These are phyloP conservation scores for Fraxinus sp. DNA, from an alignment of 305 asterid species.

Conservation along the genomic window DNA sequence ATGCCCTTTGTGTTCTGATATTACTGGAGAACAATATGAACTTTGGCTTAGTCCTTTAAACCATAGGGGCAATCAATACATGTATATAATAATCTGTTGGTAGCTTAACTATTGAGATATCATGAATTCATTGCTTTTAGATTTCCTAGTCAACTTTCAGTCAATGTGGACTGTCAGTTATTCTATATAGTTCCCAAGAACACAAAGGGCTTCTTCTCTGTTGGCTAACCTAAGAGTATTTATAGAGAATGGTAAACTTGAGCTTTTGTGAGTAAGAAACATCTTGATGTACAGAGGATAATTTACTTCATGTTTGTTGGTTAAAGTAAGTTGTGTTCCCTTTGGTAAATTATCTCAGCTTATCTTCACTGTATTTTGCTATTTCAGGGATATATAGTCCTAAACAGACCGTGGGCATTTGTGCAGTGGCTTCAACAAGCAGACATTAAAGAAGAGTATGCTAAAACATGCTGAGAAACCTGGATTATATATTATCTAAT, in stretches of 20 bases:
- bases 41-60: not conserved
- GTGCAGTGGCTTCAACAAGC: slow-evolving; percentile 98
- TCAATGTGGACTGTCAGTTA: not conserved
- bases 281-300: slow-evolving; percentile 6
- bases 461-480: slow-evolving; percentile 5
- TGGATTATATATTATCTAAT: not conserved
- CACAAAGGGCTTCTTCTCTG: not conserved
- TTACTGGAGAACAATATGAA: not conserved
- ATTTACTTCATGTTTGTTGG: not conserved
- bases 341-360: slow-evolving; percentile 18
- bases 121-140: not conserved
- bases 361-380: slow-evolving; percentile 22
- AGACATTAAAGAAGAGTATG: slow-evolving; percentile 84
- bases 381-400: slow-evolving; percentile 89
- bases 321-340: slow-evolving; percentile 1
- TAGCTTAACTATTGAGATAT: not conserved
- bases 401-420: slow-evolving; percentile 98
- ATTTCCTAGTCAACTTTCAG: not conserved
- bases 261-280: not conserved
- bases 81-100: not conserved
- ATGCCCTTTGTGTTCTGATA: not conserved
- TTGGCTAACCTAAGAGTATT: not conserved
- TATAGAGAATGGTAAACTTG: not conserved
- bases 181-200: not conserved
- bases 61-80: not conserved